Conservation (phyloP, 2,329 filamentous ascomycete genomes). For the Lachnellula occidentalis region DNA sequence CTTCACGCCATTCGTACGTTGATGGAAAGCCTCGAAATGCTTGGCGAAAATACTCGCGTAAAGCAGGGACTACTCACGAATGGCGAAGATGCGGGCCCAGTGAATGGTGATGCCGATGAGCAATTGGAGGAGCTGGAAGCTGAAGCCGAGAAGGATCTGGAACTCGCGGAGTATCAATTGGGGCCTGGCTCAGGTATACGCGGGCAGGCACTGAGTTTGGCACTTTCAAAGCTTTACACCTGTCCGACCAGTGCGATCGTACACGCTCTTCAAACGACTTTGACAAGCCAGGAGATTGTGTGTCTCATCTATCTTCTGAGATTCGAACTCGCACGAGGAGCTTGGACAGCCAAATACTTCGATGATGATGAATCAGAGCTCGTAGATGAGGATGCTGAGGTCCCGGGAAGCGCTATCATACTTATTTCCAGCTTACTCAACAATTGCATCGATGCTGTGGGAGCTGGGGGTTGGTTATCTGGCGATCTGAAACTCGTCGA, state of each 20-base stretch:
- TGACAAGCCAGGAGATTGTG: conserved; percentile 63
- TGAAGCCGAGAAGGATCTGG: conserved; percentile 58
- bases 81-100: conserved; percentile 4
- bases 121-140: conserved; percentile 49
- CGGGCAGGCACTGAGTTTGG: conserved; percentile 58
- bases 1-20: conserved; percentile 60
- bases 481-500: conserved; percentile 48
- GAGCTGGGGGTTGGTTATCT: conserved; percentile 67
- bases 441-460: conserved; percentile 70
- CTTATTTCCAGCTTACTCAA: conserved; percentile 68
- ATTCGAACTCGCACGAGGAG: conserved; percentile 66
- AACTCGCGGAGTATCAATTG: conserved; percentile 62
- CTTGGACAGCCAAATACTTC: conserved; percentile 69
- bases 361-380: conserved; percentile 48
- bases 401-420: conserved; percentile 62
- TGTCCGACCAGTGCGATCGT: conserved; percentile 58
- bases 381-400: conserved; percentile 41
- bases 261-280: conserved; percentile 55
- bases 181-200: conserved; percentile 58
- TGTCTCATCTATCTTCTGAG: conserved; percentile 68
- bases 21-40: conserved; percentile 63
- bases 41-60: conserved; percentile 22
- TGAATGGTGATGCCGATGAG: conserved; percentile 28
- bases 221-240: conserved; percentile 63
- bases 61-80: conserved; percentile 24